Base-by-base conservation (phyloP, 345 rosid genomes). In the Moringa oleifera region DNA sequence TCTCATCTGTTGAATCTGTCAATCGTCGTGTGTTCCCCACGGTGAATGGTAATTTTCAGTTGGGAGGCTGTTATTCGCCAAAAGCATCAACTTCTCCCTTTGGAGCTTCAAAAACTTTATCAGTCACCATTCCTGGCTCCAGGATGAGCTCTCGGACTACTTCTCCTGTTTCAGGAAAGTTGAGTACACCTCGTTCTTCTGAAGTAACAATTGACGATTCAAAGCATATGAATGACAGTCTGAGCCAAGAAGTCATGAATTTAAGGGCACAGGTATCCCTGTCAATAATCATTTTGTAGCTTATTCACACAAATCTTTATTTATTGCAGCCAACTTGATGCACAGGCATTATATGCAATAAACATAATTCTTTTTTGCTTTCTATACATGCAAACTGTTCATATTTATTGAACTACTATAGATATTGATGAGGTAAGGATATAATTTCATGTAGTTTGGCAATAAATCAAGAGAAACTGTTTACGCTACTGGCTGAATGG, bases 261-360 rank as follows among this genome's bases (percentile, higher is more conserved):
- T 63, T 92, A 70, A 90, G 81, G 76, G 80, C 80, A 57, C 93
- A 81, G 87, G 96, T 92, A 77, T 59, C 57, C 31, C 64, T 55
- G 52, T 64, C 47, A 28, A 53, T 20, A 31, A 41, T 7, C 9
- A 41, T 28, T 28, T 28, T 2, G 33, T 28, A 28, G 8, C 33
- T 28, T 28, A 3, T 28, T 28, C 33, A 8, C 3, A 28, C 3
- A 28, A 28, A 28, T 28, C 33, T 8, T 28, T 28, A 28, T 28
- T 28, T 28, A 28, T 8, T 28, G 8, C 33, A 28, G 8, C 33
- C 33, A 28, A 28, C 33, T 3, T 28, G 8, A 2, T 3, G 33
- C 33, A 28, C 33, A 28, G 33, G 33, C 33, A 28, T 28, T 3
- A 28, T 8, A 28, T 28, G 33, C 8, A 8, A 28, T 28, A 28